These are phyloP conservation scores for Tulasnella sp. DNA, from an alignment of 768 basidiomycete species.

Conservation along the genomic window DNA sequence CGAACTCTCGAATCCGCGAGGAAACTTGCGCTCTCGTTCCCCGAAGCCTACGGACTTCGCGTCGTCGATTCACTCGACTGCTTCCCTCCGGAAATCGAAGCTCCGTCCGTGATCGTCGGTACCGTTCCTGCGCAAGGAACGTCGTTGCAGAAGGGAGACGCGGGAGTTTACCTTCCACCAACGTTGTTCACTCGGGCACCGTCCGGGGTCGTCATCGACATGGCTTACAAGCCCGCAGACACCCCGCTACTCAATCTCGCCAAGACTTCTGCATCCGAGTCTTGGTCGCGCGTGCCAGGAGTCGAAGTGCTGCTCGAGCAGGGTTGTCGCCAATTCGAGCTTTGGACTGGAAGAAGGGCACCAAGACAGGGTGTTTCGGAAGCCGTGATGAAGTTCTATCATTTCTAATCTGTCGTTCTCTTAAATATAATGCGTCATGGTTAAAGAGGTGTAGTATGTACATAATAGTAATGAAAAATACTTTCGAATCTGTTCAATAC, in stretches of 20 bases:
- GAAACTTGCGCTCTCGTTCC: constrained; percentile 56
- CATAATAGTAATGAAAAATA: not conserved
- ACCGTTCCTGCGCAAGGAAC: constrained; percentile 72
- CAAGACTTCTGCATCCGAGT: constrained; percentile 26
- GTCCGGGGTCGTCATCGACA: constrained; percentile 77
- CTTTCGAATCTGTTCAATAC: too few relatives aligned
- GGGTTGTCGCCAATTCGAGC: constrained; percentile 72
- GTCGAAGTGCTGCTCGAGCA: constrained; percentile 82
- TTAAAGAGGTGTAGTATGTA: not conserved
- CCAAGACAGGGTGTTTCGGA: constrained; percentile 20
- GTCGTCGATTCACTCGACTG: constrained; percentile 46
- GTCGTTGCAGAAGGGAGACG: constrained; percentile 29
- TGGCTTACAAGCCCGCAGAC: constrained; percentile 84
- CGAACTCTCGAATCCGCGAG: constrained; percentile 67
- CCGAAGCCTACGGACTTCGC: constrained; percentile 44
- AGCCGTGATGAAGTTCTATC: constrained; percentile 20
- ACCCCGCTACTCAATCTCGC: constrained; percentile 74
- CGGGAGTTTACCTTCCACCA: constrained; percentile 39
- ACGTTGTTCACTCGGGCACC: constrained; percentile 43
- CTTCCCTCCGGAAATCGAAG: constrained; percentile 33
- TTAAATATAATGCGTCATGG: not conserved
- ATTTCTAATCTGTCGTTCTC: not conserved
- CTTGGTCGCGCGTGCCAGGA: constrained; percentile 65
- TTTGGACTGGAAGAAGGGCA: constrained; percentile 54
- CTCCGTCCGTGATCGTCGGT: constrained; percentile 62